Evolutionary conservation across 73 alveolate species (phyloP), one percentile per base, ranked within the genome.

Genomic region (Effrenium voratum): DNA sequence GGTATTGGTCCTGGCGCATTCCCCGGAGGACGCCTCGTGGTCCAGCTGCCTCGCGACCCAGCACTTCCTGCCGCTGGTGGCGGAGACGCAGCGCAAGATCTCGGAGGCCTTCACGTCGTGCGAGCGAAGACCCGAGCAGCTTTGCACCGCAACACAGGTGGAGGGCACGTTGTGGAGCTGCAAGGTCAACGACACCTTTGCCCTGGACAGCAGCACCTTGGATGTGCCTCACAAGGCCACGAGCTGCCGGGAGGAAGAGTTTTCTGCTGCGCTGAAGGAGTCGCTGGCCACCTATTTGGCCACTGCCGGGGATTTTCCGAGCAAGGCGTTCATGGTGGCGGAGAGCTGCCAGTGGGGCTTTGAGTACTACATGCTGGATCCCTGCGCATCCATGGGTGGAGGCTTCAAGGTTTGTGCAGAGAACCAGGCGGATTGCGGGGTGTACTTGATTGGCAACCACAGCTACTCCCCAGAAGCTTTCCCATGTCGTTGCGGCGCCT

Each of bases 401-500:
- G 52, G 93, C 93, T 84, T 84, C 93, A 84, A 84, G 59, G 28
- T 84, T 22, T 84, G 93, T 40, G 80, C 28, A 15, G 50, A 84
- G 12, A 50, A 55, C 93, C 49, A 52, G 10, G 75, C 40, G 41
- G 57, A 52, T 4, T 84, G 93, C 36, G 93, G 93, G 1, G 93
- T 55, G 59, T 84, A 83, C 43, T 26, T 84, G 59, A 28, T 84
- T 19, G 93, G 79, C 93, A 50, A 84, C 40, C 44, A 24, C 77
- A 34, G 44, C 0, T 84, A 84, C 45, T 15, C 32, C n/a, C 93
- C 79, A 30, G 34, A 4, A 12, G 55, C 34, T 38, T 57, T 84
- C 59, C 93, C 93, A 8, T 84, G 93, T 32, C 93, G 93, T 22
- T 84, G 93, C 36, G 93, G 93, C 5, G 79, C 76, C 12, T 81